Evolutionary conservation across 2,329 filamentous ascomycete genomes (phyloP), one percentile per base, ranked within the genome.

Genomic region (Bipolaris sorokiniana): DNA sequence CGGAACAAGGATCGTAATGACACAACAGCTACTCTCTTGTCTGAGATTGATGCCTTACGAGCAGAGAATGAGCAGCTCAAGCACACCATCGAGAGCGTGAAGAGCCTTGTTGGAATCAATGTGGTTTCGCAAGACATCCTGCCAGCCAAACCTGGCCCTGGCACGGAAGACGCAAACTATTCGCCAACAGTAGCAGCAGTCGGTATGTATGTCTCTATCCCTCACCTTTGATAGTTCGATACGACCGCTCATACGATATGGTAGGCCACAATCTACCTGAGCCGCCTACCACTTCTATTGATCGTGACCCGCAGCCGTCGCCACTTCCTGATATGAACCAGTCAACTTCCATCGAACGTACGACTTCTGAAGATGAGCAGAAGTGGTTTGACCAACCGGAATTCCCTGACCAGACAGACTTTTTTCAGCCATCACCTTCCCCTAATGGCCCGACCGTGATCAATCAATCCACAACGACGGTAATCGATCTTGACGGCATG

Each of bases 21-120:
- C 13, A 67, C 68, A 2, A 75, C 70, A 16, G 62, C 69, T 18
- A 73, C 64, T 40, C 48, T 76, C 7, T 58, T 76, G 1, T 64
- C 63, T 4, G 72, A 75, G 38, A 75, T 75, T 34, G 70, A 75
- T 18, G 54, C 48, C 3, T 48, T 76, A 13, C 62, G 72, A 48
- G 59, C 65, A 13, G 72, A 76, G 49, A 76, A 76, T n/a, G 72
- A 74, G 56, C 65, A 69, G 15, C 48, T 76, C 23, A 62, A 62
- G 51, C 67, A 71, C 56, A 60, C 73, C 1, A 75, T 75, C n/a
- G 72, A 75, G 23, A 72, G 62, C 28, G 72, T 76, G 28, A 75
- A 68, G 51, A 70, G 61, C 48, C 61, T 73, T 3, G 66, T 76
- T 7, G 70, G 72, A 3, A 56, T 58, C 45, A 65, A 71, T 9